Base-by-base conservation (phyloP, 176 grass and related monocot genomes). In the Hordeum marinum region DNA sequence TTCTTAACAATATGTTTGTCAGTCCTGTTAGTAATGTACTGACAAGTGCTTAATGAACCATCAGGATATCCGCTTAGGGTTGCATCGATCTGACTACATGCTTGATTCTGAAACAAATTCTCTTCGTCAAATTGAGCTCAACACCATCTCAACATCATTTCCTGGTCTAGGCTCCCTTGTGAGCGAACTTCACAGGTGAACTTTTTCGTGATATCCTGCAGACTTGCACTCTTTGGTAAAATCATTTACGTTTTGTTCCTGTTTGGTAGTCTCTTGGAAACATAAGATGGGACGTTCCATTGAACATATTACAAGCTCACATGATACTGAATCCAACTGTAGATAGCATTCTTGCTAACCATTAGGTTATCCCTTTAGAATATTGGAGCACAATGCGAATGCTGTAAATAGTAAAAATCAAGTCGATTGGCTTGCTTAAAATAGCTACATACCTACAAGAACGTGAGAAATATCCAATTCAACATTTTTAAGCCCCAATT, bases 51-150 rank as follows among this genome's bases (percentile, higher is more conserved):
- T 52, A 24, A 80, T 48, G 41, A 73, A 83, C 42, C 89, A 64
- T 79, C 85, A 98, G 96, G 93, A 98, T 79, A 95, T 98, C 72
- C 92, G 96, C 67, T 82, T 98, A 75, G 96, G 93, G 65, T 84
- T 98, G 89, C 96, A 98, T 77, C 86, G 96, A 85, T 98, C 96
- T 65, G 96, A 98, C 86, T 98, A 98, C 88, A 98, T 98, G 93
- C 63, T 98, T 64, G 96, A 98, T 91, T 87, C 93, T 83, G 93
- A 87, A 80, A 98, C 93, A 52, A 94, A 95, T 66, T 91, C 89
- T 67, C 89, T 98, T 85, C 83, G 93, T 80, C 95, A 98, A 92
- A 95, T 98, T 63, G 95, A 98, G 79, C 91, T 95, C 60, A 98
- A 98, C 74, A 95, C 95, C 42, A 92, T 98, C 81, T 95, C 96